These are phyloP conservation scores for Ganoderma lingzhi DNA, from an alignment of 1,284 basidiomycete genomes.

Conservation along the genomic window DNA sequence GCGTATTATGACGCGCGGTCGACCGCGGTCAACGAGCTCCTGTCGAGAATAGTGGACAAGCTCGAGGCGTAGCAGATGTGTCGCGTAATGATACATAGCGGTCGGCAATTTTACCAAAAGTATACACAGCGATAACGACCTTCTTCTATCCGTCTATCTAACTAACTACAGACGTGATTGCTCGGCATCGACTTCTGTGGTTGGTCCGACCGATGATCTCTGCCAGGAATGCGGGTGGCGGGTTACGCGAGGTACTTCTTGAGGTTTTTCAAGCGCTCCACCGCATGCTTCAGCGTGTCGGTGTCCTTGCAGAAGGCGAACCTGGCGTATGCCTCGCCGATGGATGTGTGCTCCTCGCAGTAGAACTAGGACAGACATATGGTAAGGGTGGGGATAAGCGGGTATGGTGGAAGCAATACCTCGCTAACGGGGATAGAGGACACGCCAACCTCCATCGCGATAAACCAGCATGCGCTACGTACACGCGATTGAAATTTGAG, in stretches of 20 bases:
- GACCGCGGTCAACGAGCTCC: conserved; percentile 54
- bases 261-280: conserved; percentile 78
- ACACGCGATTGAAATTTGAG: conserved; percentile 16
- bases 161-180: neutral
- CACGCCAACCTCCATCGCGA: conserved; percentile 88
- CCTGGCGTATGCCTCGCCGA: conserved; percentile 88
- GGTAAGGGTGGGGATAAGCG: conserved; percentile 14
- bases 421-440: conserved; percentile 95
- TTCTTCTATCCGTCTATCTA: conserved; percentile 6
- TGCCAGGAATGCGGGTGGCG: neutral
- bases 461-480: conserved; percentile 87
- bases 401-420: conserved; percentile 52
- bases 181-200: neutral
- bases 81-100: neutral
- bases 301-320: conserved; percentile 96
- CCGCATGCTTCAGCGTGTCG: conserved; percentile 82
- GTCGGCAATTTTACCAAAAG: neutral
- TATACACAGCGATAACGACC: conserved; percentile 15
- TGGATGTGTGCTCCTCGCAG: conserved; percentile 81
- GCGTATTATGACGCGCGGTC: conserved; percentile 79
- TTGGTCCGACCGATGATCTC: neutral
- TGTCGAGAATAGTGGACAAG: conserved; percentile 79
- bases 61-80: conserved; percentile 44
- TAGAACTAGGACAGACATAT: conserved; percentile 72
- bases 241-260: conserved; percentile 65